Base-by-base conservation (phyloP, 83 land plant species). In the Larix sibirica region DNA sequence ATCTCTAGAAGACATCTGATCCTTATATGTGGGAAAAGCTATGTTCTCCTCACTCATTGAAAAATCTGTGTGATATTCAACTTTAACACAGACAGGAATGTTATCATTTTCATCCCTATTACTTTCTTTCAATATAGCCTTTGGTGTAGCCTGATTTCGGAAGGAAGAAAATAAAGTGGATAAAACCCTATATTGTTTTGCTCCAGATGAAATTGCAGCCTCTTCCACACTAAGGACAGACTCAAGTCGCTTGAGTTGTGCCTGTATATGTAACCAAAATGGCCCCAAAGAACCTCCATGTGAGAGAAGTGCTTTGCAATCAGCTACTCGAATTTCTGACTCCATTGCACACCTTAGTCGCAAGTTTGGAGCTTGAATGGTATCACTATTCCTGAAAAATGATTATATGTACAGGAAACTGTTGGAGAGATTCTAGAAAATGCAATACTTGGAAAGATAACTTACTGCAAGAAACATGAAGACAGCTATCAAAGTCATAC, bases 281-380 rank as follows among this genome's bases (percentile, higher is more conserved):
- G 90, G 88, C 62, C 86, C 88, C 69, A 89, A 81, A 9, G 91
- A 80, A 81, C 87, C 74, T 50, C 90, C 92, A 86, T 83, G 86
- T 28, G 90, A 60, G 40, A 85, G 80, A 59, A 96, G 90, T 31
- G 92, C 89, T 81, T 83, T 93, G 76, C 95, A 85, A 79, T 95
- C 99, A 66, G 88, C 87, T 28, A 95, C 87, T 56, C 98, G 87
- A 26, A 90, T 81, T 50, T 95, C 96, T 90, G 89, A 84, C 77
- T 92, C 94, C 54, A 76, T 67, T 2, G 81, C 77, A 76, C 64
- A 82, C 62, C 84, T 90, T 62, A 81, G 82, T 38, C 14, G 82
- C 81, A 79, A 77, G 36, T 79, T 75, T 28, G 75, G 77, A 23
- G 78, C 68, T 79, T 18, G 47, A 36, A 40, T 58, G 58, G 75